phyloP scores from a whole-genome alignment of 768 basidiomycete species.

The Erythrobasidium yunnanense region DNA sequence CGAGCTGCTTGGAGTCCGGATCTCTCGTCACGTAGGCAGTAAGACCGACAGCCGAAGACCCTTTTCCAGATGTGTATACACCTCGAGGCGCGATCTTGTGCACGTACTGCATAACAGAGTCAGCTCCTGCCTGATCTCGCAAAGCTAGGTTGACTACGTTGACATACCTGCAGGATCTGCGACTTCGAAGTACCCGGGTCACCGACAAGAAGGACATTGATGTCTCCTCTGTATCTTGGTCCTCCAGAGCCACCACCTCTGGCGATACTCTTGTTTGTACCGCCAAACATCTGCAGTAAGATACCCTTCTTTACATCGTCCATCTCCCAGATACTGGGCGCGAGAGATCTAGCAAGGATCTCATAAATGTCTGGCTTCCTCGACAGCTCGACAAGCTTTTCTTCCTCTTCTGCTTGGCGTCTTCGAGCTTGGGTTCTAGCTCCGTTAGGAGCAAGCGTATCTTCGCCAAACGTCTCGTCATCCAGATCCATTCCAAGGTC shows the following conservation, averaged over 20 bases:
- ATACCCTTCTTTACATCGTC: conserved; percentile 99
- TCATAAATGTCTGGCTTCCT: conserved; percentile 73
- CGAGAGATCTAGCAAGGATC: conserved; percentile 67
- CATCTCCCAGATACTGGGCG: conserved; percentile 94
- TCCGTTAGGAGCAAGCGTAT: conserved; percentile 40
- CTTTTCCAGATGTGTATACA: conserved; percentile 94
- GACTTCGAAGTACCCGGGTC: conserved; percentile 96
- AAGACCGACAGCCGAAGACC: conserved; percentile 94
- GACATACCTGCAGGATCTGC: conserved; percentile 73
- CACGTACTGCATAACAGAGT: conserved; percentile 62
- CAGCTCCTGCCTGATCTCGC: background rate
- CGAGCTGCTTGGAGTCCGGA: conserved; percentile 94
- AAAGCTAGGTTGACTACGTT: background rate
- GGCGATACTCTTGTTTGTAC: conserved; percentile 90
- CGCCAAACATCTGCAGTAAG: conserved; percentile 86
- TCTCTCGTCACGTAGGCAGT: conserved; percentile 98
- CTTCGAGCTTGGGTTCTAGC: conserved; percentile 46
- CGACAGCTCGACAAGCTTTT: conserved; percentile 62
- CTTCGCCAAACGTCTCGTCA: conserved; percentile 36
- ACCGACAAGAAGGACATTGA: conserved; percentile 92
- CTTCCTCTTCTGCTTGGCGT: conserved; percentile 61
- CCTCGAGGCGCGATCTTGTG: conserved; percentile 97
- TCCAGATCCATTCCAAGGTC: conserved; percentile 37
- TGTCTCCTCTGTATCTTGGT: conserved; percentile 91
- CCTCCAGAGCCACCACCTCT: conserved; percentile 90